Conservation (phyloP, 768 basidiomycete genomes). For the Tricholoma furcatifolium region DNA sequence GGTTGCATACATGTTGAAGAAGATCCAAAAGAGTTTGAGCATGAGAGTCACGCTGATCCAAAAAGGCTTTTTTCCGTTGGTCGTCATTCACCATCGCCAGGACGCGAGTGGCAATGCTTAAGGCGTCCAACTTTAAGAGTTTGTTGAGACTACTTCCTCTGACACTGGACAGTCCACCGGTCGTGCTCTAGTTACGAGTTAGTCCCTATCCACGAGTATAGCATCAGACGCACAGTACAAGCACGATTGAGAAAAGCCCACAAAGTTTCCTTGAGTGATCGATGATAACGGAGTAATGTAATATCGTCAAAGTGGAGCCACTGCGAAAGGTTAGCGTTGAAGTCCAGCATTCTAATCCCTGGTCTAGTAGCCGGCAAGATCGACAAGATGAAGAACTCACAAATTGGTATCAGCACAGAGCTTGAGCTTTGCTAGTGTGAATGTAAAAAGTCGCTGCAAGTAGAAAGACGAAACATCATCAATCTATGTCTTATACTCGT, state of each 20-base stretch:
- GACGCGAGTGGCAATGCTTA: constrained; percentile 4
- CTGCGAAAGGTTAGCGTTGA: background rate
- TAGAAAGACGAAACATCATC: background rate
- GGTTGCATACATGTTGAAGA: constrained; percentile 1
- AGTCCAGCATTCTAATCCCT: background rate
- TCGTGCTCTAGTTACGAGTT: background rate
- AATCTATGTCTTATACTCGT: background rate
- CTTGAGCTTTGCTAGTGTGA: constrained; percentile 4
- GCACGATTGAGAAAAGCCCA: constrained; percentile 7
- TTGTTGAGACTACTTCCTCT: background rate
- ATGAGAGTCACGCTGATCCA: constrained; percentile 1
- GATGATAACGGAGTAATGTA: background rate
- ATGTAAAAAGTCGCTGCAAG: constrained; percentile 4
- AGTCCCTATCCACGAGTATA: background rate
- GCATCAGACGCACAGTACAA: background rate
- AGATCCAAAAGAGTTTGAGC: constrained; percentile 8
- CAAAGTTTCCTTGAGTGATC: constrained; percentile 6
- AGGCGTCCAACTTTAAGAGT: background rate
- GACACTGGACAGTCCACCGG: background rate
- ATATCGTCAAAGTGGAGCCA: constrained; percentile 6
- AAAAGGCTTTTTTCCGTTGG: constrained; percentile 1
- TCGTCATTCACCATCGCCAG: constrained; percentile 2
- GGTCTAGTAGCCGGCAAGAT: background rate
- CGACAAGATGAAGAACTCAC: background rate
- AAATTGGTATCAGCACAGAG: background rate